Base-by-base conservation (phyloP, 2,329 filamentous ascomycete genomes). In the Neoarthrinium moseri region DNA sequence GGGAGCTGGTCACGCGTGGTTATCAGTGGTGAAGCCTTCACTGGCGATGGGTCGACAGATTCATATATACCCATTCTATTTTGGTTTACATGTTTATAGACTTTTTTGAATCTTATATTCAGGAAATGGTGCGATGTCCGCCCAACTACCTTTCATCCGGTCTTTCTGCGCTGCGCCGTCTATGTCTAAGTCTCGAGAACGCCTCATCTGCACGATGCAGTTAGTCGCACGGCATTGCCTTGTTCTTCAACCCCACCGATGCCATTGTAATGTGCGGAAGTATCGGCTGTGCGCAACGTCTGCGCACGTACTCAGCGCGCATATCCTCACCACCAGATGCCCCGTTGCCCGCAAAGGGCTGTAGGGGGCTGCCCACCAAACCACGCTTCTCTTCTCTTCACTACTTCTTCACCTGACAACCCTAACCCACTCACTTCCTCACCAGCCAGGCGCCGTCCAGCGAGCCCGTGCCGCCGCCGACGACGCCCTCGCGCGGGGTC, bases 401-500 rank as follows among this genome's bases (percentile, higher is more conserved):
- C n/a, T n/a, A n/a, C n/a, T n/a, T n/a, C n/a, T n/a, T n/a, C n/a
- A n/a, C n/a, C n/a, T n/a, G n/a, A n/a, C 26, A 29, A 29, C 26
- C 26, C 26, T 29, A 7, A n/a, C 32, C 10, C 7, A 21, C 23
- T 29, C 36, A 26, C 15, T 51, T 48, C 39, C 52, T 47, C 6
- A 64, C 61, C 15, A 65, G 56, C 63, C 63, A 65, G n/a, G 51
- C 43, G 1, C 56, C 60, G 40, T 65, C 63, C 24, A 65, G 39
- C 1, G 53, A 51, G 8, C 58, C 58, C 29, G 26, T 22, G 23
- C n/a, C 42, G 11, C 32, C 23, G 13, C 44, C 44, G 15, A 45
- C 40, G 17, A 59, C 57, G n/a, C 62, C 65, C 62, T 67, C 62
- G 39, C 58, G 56, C 11, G 75, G 73, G 40, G 63, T 68, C 80